Base-by-base conservation (phyloP, 2,329 filamentous ascomycete genomes). In the Fusarium sp. region DNA sequence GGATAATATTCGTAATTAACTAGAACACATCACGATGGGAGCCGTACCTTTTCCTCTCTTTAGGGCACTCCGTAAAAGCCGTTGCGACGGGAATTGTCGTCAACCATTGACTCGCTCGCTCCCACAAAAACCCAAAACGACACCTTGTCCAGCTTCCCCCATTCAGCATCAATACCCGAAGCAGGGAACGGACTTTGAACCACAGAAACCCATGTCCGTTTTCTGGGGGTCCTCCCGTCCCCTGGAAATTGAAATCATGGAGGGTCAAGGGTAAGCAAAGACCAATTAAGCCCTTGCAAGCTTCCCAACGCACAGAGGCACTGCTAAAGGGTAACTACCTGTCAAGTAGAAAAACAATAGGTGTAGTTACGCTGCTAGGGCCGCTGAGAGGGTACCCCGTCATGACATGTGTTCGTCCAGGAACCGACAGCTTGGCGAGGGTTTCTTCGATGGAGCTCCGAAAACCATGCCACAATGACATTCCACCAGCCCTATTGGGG, bases 361-460 rank as follows among this genome's bases (percentile, higher is more conserved):
- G 44, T 11, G 16, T 36, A 29, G 6, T 36, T 58, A 38, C 20
- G 31, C 50, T 34, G 11, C 53, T 6, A 27, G 10, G 53, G 20
- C 13, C n/a, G 34, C 13, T 46, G 36, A 34, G 36, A 34, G 16
- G 44, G 42, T 29, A 53, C 57, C 46, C 27, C 27, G 27, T 61
- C 42, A 60, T 60, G 62, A 46, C 65, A 68, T 69, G 54, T 60
- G 58, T 61, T 38, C 29, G 38, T n/a, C 57, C 63, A 62, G 64
- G 69, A 70, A 65, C 58, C 44, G 56, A 65, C 38, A 31, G 29
- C 44, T 67, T 62, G 63, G 50, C 60, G 54, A 58, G 49, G 55
- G 34, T 42, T 63, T 33, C 4, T 16, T 36, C 49, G 33, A 29
- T 42, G 40, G 62, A 38, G 61, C 50, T 38, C 29, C 14, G 31